These are phyloP conservation scores for Schwanniomyces etchellsii DNA, from an alignment of 1,139 yeast genomes.

Conservation along the genomic window DNA sequence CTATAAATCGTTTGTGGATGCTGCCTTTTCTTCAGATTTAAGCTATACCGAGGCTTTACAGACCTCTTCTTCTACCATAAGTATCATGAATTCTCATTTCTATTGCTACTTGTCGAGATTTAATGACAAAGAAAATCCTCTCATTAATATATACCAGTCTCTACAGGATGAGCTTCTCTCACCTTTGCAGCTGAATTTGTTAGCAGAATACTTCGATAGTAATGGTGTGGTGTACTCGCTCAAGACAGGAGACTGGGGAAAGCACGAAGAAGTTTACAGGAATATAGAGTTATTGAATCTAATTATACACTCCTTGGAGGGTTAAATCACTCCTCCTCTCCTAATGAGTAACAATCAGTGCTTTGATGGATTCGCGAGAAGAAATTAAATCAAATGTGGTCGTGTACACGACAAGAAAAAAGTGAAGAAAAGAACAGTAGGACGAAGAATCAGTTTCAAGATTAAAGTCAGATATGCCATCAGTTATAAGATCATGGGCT, in stretches of 20 bases:
- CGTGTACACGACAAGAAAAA: conserved; percentile 7
- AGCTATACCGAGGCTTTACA: conserved; percentile 22
- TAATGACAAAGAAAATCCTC: background rate
- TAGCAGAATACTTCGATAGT: conserved; percentile 12
- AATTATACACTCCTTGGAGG: background rate
- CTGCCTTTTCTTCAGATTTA: conserved; percentile 22
- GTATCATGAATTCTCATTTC: conserved; percentile 1
- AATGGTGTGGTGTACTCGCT: conserved; percentile 5
- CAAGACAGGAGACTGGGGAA: conserved; percentile 22
- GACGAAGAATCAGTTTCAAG: conserved; percentile 5
- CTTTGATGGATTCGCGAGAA: background rate
- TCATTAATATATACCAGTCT: conserved; percentile 21
- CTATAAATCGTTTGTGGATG: conserved; percentile 25
- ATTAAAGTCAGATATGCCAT: conserved; percentile 22
- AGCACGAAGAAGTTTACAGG: conserved; percentile 30
- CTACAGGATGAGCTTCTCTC: conserved; percentile 31
- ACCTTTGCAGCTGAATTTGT: conserved; percentile 15
- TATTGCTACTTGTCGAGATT: background rate
- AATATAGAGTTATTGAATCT: conserved; percentile 8
- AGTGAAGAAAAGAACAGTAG: conserved; percentile 6
- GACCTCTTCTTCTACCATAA: conserved; percentile 10
- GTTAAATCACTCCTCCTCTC: background rate
- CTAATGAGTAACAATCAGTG: background rate
- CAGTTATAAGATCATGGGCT: conserved; percentile 54
- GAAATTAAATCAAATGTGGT: conserved; percentile 5